Percentiles rank a stretch among this genome's conserved stretches.
phyloP scores from a whole-genome alignment of 306 rosid species.

The Alnus rubra region DNA sequence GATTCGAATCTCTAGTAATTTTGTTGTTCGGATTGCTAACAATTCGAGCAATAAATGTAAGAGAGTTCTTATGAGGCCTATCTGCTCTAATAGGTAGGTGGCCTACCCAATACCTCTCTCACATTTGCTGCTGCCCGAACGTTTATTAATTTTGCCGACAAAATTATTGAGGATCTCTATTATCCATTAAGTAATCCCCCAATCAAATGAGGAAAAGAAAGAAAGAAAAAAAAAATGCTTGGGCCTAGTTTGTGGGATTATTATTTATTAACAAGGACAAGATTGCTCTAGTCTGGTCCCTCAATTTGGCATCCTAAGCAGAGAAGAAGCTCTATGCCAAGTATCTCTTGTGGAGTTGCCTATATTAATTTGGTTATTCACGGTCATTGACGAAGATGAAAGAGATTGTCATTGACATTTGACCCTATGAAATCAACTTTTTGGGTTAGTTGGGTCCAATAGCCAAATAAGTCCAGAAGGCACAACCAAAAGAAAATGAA shows the following conservation, averaged over 20 bases:
- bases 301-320: conserved; percentile 8
- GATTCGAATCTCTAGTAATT: too few relatives aligned
- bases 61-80: too few relatives aligned
- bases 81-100: too few relatives aligned
- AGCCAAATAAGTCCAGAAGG: conserved; percentile 1
- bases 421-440: conserved; percentile 9
- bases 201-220: too few relatives aligned
- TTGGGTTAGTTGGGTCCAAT: conserved; percentile 20
- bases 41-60: too few relatives aligned
- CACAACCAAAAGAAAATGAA: conserved; percentile 13
- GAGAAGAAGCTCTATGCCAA: neutral
- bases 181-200: too few relatives aligned
- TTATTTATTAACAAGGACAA: neutral
- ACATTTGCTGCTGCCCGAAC: too few relatives aligned
- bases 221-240: neutral
- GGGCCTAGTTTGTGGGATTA: neutral
- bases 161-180: too few relatives aligned
- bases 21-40: too few relatives aligned
- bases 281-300: neutral
- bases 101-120: too few relatives aligned
- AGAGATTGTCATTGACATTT: neutral
- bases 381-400: conserved; percentile 19
- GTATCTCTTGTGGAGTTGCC: neutral
- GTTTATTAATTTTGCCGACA: too few relatives aligned
- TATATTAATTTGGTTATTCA: neutral